These are phyloP conservation scores for Sordariomycetes sp. DNA, from an alignment of 2,329 filamentous ascomycete genomes.

Conservation along the genomic window DNA sequence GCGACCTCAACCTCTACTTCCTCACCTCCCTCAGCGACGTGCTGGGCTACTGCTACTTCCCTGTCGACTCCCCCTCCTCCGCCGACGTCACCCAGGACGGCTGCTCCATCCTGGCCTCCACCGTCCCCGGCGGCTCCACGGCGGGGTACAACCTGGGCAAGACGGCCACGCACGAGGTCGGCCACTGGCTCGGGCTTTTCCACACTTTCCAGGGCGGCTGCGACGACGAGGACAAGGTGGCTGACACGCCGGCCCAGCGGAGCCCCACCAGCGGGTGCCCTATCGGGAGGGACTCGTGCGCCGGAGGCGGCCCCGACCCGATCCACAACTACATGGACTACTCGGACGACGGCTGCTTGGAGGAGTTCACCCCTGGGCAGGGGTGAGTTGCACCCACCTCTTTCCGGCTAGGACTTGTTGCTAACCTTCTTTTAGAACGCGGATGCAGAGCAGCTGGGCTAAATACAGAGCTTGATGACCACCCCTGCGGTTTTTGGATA, in stretches of 20 bases:
- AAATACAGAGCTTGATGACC: neutral
- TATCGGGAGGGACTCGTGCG: conserved; percentile 22
- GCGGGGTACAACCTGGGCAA: conserved; percentile 22
- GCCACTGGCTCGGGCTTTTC: conserved; percentile 36
- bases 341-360: conserved; percentile 31
- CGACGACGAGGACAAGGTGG: conserved; percentile 23
- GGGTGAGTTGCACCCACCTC: neutral
- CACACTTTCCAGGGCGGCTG: conserved; percentile 36
- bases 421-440: neutral
- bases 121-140: conserved; percentile 24
- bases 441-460: neutral
- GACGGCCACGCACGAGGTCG: conserved; percentile 28
- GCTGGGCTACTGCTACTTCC: conserved; percentile 37
- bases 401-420: neutral
- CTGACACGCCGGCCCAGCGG: conserved; percentile 28
- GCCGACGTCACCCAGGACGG: conserved; percentile 24
- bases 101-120: conserved; percentile 25
- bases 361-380: conserved; percentile 32
- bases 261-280: conserved; percentile 23
- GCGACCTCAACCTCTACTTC: conserved; percentile 36
- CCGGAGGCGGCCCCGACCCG: conserved; percentile 19
- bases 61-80: conserved; percentile 16
- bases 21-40: conserved; percentile 20
- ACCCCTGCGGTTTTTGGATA: neutral
- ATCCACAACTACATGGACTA: conserved; percentile 29